Evolutionary conservation across 768 basidiomycete genomes (phyloP).

Genomic region (Panus rudis): DNA sequence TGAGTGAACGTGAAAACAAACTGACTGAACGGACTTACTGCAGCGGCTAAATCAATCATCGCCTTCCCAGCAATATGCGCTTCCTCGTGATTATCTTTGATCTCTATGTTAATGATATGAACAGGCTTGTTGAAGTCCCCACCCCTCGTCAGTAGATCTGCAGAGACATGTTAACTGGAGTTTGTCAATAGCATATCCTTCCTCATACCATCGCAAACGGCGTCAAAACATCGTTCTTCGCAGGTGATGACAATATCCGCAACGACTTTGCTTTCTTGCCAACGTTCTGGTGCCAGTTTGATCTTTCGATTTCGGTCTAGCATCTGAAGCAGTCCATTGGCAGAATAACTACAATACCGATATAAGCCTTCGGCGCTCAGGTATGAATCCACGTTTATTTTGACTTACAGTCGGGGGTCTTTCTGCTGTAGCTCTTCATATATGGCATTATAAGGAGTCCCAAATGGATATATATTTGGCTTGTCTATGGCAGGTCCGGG

Average conservation of each 20-base stretch:
- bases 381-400: neutral
- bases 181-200: constrained; percentile 10
- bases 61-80: constrained; percentile 93
- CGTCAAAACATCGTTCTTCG: constrained; percentile 97
- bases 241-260: constrained; percentile 99
- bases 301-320: constrained; percentile 90
- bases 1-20: constrained; percentile 1
- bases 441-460: constrained; percentile 94
- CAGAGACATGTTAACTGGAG: neutral
- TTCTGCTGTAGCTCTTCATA: constrained; percentile 84
- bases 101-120: constrained; percentile 95
- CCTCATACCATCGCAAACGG: constrained; percentile 85
- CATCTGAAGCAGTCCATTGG: constrained; percentile 94
- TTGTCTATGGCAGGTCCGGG: constrained; percentile 96
- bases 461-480: constrained; percentile 95
- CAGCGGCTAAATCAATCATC: constrained; percentile 83
- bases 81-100: constrained; percentile 99
- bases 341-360: constrained; percentile 59
- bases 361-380: constrained; percentile 1
- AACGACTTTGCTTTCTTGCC: constrained; percentile 85
- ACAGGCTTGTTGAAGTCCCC: constrained; percentile 92
- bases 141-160: constrained; percentile 81
- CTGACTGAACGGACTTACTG: constrained; percentile 47
- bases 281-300: constrained; percentile 90
- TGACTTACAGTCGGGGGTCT: constrained; percentile 72